Percentiles rank a stretch among this genome's conserved stretches.
phyloP scores from a whole-genome alignment of 2,329 filamentous ascomycete species.

The Fusarium cyanostomum region DNA sequence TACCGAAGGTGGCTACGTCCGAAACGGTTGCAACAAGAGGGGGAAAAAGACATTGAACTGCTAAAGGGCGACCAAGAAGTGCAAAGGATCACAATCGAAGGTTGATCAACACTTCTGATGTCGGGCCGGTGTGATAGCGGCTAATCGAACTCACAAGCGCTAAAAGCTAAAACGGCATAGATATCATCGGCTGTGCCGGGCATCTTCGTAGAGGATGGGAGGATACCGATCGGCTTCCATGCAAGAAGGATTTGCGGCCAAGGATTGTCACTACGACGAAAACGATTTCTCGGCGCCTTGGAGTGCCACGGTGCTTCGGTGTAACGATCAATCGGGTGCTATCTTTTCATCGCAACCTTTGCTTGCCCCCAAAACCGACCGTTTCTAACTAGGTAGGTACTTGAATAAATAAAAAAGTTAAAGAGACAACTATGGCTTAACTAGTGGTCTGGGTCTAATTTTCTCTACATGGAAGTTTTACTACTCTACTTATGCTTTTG shows the following conservation, averaged over 20 bases:
- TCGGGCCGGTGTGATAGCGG: slow-evolving; percentile 10
- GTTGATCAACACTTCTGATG: neutral
- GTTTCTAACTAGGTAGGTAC: too few species aligned
- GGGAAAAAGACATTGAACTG: slow-evolving; percentile 10
- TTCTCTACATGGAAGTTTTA: too few species aligned
- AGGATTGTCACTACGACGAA: slow-evolving; percentile 7
- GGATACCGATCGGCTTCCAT: slow-evolving; percentile 1
- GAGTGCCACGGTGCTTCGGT: slow-evolving; percentile 21
- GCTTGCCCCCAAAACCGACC: too few species aligned
- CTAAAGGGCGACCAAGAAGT: neutral
- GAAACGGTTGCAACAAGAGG: slow-evolving; percentile 25
- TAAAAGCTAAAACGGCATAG: neutral
- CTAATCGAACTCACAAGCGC: slow-evolving; percentile 1
- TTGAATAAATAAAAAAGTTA: too few species aligned
- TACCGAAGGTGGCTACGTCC: slow-evolving; percentile 17
- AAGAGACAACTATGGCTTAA: too few species aligned
- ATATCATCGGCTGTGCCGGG: slow-evolving; percentile 5
- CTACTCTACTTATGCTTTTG: too few species aligned
- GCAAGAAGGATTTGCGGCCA: slow-evolving; percentile 17
- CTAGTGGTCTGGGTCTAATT: too few species aligned
- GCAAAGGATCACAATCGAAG: neutral
- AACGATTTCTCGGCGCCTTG: slow-evolving; percentile 19
- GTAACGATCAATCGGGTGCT: slow-evolving; percentile 16
- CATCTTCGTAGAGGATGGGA: neutral
- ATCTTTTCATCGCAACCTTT: neutral